phyloP scores from a whole-genome alignment of 345 rosid genomes.

The Euphorbia pulcherrima region DNA sequence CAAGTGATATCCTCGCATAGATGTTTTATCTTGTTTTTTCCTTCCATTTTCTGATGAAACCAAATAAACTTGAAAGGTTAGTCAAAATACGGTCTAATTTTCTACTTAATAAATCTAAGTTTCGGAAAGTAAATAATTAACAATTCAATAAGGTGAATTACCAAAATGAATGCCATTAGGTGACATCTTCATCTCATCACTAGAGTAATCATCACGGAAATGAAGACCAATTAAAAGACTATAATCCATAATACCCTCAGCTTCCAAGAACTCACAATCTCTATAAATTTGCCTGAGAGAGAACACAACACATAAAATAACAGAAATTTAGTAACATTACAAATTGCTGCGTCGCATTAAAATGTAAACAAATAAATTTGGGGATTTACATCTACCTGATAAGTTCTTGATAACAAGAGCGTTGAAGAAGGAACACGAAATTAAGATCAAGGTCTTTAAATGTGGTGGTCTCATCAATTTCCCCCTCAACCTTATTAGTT shows the following conservation, averaged over 20 bases:
- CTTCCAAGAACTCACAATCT: constrained; percentile 67
- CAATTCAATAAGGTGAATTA: constrained; percentile 6
- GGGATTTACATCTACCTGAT: constrained; percentile 37
- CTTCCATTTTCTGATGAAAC: constrained; percentile 33
- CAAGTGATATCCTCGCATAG: constrained; percentile 54
- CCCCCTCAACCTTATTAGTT: constrained; percentile 46
- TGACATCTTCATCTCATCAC: constrained; percentile 28
- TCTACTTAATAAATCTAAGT: too few species aligned
- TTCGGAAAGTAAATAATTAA: too few species aligned
- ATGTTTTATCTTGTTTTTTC: constrained; percentile 28
- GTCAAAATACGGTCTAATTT: too few species aligned
- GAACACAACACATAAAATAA: not conserved
- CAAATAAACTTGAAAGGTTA: not conserved
- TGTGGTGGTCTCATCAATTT: constrained; percentile 59
- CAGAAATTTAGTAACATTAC: not conserved
- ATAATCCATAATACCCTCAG: constrained; percentile 65
- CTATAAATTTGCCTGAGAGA: constrained; percentile 54
- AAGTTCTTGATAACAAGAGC: constrained; percentile 55
- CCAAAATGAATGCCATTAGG: constrained; percentile 20
- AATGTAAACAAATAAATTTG: not conserved
- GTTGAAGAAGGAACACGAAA: constrained; percentile 47
- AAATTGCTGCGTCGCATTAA: not conserved
- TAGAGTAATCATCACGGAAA: constrained; percentile 41
- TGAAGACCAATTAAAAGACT: constrained; percentile 70
- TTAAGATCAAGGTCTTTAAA: constrained; percentile 74